These are phyloP conservation scores for Austroboletus niveus DNA, from an alignment of 1,284 basidiomycete species.

Conservation along the genomic window DNA sequence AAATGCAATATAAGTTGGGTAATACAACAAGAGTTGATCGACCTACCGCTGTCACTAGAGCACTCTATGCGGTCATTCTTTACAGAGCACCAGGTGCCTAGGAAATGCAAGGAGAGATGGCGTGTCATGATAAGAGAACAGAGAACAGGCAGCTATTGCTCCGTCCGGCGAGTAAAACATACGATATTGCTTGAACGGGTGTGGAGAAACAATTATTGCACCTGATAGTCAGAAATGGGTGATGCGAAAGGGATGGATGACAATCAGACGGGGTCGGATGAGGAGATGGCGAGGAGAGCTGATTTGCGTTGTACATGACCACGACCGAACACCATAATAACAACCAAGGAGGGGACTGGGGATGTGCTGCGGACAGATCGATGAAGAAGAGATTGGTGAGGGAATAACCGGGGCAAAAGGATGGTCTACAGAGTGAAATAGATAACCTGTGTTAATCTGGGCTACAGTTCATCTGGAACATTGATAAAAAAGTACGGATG, in stretches of 20 bases:
- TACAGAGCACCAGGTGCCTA: conserved; percentile 14
- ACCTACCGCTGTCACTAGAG: conserved; percentile 22
- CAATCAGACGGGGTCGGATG: conserved; percentile 30
- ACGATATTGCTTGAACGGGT: conserved; percentile 30
- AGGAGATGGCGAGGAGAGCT: conserved; percentile 25
- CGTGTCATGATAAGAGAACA: conserved; percentile 19
- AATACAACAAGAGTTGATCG: neutral
- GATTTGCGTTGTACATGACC: conserved; percentile 38
- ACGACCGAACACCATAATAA: conserved; percentile 39
- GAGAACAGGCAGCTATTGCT: conserved; percentile 13
- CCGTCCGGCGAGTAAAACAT: conserved; percentile 26
- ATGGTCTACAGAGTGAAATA: conserved; percentile 38
- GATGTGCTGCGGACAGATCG: conserved; percentile 25
- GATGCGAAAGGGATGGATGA: conserved; percentile 16
- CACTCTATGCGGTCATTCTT: neutral
- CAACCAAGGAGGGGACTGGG: conserved; percentile 30
- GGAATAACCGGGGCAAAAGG: conserved; percentile 23
- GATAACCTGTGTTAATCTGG: conserved; percentile 33
- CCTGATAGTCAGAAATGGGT: conserved; percentile 24
- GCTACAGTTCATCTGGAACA: conserved; percentile 58
- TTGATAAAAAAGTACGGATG: conserved; percentile 81
- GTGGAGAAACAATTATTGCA: conserved; percentile 33
- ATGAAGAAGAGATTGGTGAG: conserved; percentile 21
- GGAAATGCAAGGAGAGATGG: conserved; percentile 10
- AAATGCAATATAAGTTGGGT: conserved; percentile 1